A percentile compares a stretch with the other conserved stretches of the same genome.
Conservation (phyloP, 108 stramenopile species). For the Halocafeteria seosinensis region DNA sequence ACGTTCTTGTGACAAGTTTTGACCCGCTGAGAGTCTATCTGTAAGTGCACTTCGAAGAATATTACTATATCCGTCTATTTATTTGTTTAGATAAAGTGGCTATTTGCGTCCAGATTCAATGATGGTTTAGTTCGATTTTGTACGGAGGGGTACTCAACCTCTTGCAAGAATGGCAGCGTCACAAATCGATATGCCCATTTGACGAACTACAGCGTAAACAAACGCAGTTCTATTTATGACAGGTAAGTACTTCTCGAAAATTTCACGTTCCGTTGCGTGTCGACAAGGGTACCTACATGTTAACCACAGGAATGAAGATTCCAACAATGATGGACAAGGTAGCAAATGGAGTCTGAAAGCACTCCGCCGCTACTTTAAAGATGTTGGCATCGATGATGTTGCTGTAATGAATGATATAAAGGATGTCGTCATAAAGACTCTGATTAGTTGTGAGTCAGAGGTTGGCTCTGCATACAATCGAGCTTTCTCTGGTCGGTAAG, state of each 20-base stretch:
- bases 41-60: conserved; percentile 9
- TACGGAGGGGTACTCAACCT: conserved; percentile 9
- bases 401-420: background rate
- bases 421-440: conserved; percentile 30
- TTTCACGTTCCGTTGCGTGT: no score
- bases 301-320: conserved; percentile 12
- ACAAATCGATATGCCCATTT: conserved; percentile 23
- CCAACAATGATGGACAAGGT: background rate
- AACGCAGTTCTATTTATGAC: conserved; percentile 25
- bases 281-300: no score
- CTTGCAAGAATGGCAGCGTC: background rate
- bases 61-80: background rate
- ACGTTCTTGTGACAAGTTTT: conserved; percentile 35
- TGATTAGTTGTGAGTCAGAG: conserved; percentile 31
- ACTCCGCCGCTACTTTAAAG: conserved; percentile 19
- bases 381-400: background rate
- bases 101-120: background rate
- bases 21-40: conserved; percentile 22
- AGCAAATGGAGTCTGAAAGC: conserved; percentile 24
- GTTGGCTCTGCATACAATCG: conserved; percentile 17
- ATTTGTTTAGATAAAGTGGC: background rate
- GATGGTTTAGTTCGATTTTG: conserved; percentile 20
- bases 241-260: no score
- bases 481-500: no score
- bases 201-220: conserved; percentile 50